Conservation (phyloP, 371 early-diverging fungal species). For the Mortierella sp. region DNA sequence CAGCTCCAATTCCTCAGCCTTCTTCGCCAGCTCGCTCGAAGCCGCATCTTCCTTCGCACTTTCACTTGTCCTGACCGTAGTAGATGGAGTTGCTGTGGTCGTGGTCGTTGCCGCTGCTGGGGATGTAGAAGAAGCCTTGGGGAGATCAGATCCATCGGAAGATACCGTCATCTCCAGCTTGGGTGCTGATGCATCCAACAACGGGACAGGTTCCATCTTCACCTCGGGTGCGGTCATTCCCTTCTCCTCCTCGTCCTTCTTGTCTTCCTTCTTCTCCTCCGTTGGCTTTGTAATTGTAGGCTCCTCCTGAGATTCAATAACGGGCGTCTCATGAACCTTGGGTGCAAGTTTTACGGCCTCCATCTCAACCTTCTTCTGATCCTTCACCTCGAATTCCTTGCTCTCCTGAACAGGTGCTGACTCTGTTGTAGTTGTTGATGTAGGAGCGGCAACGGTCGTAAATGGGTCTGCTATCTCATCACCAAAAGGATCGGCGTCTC, state of each 20-base stretch:
- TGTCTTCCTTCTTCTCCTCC: neutral
- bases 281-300: neutral
- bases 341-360: conserved; percentile 17
- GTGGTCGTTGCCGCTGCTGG: neutral
- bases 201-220: conserved; percentile 21
- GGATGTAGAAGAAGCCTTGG: neutral
- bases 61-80: neutral
- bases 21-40: neutral
- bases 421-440: neutral
- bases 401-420: neutral
- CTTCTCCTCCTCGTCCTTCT: neutral
- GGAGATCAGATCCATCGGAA: neutral
- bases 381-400: neutral
- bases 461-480: conserved; percentile 21
- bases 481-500: conserved; percentile 23
- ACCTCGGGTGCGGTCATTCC: neutral
- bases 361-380: neutral
- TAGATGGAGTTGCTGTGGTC: neutral
- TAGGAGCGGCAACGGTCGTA: neutral
- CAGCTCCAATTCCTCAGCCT: neutral
- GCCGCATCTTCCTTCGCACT: neutral
- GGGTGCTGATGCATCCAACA: conserved; percentile 15
- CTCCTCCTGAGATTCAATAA: neutral
- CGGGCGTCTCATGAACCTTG: conserved; percentile 10
- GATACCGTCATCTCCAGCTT: conserved; percentile 7